Evolutionary conservation across 305 asterid species (phyloP).

Genomic region (Coffea humblotiana): DNA sequence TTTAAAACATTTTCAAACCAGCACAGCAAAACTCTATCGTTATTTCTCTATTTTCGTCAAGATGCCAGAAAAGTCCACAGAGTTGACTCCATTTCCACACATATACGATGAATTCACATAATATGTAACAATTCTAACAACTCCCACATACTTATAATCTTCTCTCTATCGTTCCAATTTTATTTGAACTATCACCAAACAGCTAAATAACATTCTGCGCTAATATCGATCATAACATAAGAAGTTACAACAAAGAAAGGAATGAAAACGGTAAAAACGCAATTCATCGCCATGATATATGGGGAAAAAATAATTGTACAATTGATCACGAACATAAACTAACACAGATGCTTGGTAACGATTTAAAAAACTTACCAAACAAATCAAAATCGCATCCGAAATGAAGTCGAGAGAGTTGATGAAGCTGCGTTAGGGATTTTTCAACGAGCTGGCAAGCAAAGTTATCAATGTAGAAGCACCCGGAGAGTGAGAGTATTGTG

Average conservation of each 20-base stretch:
- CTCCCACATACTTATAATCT: not conserved
- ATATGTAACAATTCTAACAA: not conserved
- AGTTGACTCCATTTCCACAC: not conserved
- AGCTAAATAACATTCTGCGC: not conserved
- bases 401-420: not conserved
- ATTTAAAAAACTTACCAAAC: not conserved
- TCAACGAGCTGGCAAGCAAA: not conserved
- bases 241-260: not conserved
- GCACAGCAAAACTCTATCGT: not conserved
- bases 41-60: not conserved
- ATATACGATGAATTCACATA: not conserved
- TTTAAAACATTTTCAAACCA: not conserved
- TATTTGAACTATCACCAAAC: not conserved
- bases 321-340: not conserved
- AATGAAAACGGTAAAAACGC: not conserved
- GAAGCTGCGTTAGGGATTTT: not conserved
- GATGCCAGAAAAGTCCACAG: not conserved
- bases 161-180: too few relatives aligned
- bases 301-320: not conserved
- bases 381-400: slow-evolving; percentile 9
- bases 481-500: not conserved
- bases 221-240: not conserved
- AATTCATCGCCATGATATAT: not conserved
- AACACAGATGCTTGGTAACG: not conserved
- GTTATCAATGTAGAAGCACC: not conserved